Evolutionary conservation across 208 protist species (phyloP), one percentile per base, ranked within the genome.

Genomic region (Leptomonas seymouri): DNA sequence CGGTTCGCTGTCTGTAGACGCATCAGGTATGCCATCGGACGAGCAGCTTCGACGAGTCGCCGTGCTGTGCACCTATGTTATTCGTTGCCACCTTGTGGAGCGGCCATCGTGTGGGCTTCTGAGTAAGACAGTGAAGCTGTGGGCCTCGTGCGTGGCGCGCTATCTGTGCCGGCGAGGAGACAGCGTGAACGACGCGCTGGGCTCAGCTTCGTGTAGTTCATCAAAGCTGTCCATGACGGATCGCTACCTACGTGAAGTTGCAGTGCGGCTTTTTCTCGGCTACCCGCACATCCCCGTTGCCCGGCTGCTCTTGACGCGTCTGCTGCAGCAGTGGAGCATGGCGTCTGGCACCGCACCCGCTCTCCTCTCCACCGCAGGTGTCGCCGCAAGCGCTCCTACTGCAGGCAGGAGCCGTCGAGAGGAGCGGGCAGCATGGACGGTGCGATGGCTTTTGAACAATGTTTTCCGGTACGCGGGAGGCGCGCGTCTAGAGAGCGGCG

Each of bases 1-100:
- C 7, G 11, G 14, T 7, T 16, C 11, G 44, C 16, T 48, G 18
- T 6, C 48, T 11, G 27, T 11, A 23, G 23, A 36, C 8, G 16
- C 67, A 4, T 21, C 14, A 27, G 39, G 44, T 28, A 51, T 6
- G 30, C 60, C 49, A n/a, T 20, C 57, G 15, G 63, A 76, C 6
- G 71, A 69, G 63, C 46, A 54, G 23, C 23, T 41, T 6, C 71
- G 71, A 34, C 44, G 28, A 28, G 51, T 48, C 31, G 71, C 71
- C 25, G 71, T 76, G 55, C 64, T 76, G 4, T 76, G 71, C 57
- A 76, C 71, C 18, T 76, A 65, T 42, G 30, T 61, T 16, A 46
- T 76, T 2, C 71, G 71, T 18, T 66, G 71, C 31, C 64, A 76
- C 58, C 62, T 76, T 21, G 48, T 18, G 30, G 49, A 70, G 45